Evolutionary conservation across 2,329 filamentous ascomycete species (phyloP).

Genomic region (Pseudocercospora fijiensis): DNA sequence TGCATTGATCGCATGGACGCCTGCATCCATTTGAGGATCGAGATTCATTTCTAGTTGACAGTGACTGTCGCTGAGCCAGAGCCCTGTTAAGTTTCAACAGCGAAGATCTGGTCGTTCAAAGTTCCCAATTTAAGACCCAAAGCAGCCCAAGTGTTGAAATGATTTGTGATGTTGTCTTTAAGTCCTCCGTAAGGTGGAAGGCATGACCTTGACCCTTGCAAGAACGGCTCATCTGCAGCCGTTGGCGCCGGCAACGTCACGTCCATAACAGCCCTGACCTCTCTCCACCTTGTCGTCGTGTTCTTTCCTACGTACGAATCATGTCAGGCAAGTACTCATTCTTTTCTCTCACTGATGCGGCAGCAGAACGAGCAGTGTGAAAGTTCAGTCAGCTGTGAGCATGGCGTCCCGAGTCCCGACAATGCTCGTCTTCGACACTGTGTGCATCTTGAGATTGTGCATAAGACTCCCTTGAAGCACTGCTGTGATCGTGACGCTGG

Average conservation of each 20-base stretch:
- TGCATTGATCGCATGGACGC: background rate
- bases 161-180: slow-evolving; percentile 35
- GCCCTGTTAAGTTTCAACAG: slow-evolving; percentile 18
- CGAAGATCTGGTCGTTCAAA: slow-evolving; percentile 21
- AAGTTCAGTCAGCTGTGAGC: background rate
- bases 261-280: background rate
- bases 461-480: background rate
- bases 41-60: slow-evolving; percentile 4
- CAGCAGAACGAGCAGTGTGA: background rate
- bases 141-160: slow-evolving; percentile 54
- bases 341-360: background rate
- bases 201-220: background rate
- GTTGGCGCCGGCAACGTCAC: background rate
- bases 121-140: slow-evolving; percentile 15
- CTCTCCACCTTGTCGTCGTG: background rate
- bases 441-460: background rate
- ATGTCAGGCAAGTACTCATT: background rate
- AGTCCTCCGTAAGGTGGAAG: too few relatives aligned
- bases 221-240: background rate
- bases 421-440: background rate
- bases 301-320: background rate
- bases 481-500: background rate
- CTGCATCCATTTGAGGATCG: background rate
- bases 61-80: slow-evolving; percentile 16
- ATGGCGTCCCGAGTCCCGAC: background rate